Conservation (phyloP, 306 rosid genomes). For the Cotoneaster glaucophyllus region DNA sequence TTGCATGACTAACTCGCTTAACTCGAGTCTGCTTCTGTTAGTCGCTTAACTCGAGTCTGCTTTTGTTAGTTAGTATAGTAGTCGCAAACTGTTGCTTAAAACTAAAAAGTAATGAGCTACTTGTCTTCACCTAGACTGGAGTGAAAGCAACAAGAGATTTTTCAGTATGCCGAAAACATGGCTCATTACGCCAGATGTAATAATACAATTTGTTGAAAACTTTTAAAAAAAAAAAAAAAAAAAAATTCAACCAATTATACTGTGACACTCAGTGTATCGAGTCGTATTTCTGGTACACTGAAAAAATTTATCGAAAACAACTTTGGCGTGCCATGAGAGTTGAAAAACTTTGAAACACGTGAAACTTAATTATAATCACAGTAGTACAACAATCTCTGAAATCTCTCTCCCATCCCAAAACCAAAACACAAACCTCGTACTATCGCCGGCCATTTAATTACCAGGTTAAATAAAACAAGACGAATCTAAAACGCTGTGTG, state of each 20-base stretch:
- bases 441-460: slow-evolving; percentile 15
- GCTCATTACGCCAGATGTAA: rapidly evolving
- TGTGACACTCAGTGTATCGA: too few relatives aligned
- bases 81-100: background rate
- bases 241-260: too few relatives aligned
- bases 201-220: too few relatives aligned
- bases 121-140: background rate
- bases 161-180: too few relatives aligned
- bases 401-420: background rate
- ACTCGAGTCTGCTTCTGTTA: too few relatives aligned
- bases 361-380: background rate
- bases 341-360: background rate
- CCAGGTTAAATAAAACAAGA: slow-evolving; percentile 7
- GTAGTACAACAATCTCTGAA: background rate
- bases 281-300: too few relatives aligned
- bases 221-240: too few relatives aligned
- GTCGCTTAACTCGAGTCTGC: too few relatives aligned
- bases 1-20: too few relatives aligned
- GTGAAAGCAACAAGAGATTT: background rate
- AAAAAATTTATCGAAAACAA: too few relatives aligned
- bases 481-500: slow-evolving; percentile 17
- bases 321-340: background rate
- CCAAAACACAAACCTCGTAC: slow-evolving; percentile 42
- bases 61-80: too few relatives aligned
- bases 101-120: background rate